phyloP scores from a whole-genome alignment of 148 eudicot genomes.

The Fagopyrum tataricum region DNA sequence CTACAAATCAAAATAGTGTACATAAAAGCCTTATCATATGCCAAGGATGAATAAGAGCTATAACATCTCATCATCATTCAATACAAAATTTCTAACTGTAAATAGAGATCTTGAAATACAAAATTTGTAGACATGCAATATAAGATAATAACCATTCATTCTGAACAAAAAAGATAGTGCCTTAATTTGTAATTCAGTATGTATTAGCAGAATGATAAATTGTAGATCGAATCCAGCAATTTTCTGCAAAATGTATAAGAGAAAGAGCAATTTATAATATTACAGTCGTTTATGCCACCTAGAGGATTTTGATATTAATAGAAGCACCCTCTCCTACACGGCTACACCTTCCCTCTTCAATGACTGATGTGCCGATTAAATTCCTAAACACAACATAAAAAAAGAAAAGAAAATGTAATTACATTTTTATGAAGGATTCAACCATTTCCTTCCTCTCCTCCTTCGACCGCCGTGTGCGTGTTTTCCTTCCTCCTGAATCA shows the following conservation, averaged over 20 bases:
- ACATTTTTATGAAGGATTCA: constrained; percentile 81
- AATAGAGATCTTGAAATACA: neutral
- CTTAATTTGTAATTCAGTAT: neutral
- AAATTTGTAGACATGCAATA: neutral
- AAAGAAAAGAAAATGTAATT: constrained; percentile 7
- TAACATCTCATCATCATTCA: neutral
- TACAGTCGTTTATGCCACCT: neutral
- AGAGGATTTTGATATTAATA: neutral
- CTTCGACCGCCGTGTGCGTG: constrained; percentile 75
- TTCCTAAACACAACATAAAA: neutral
- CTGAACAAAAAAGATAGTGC: neutral
- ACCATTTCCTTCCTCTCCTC: constrained; percentile 85
- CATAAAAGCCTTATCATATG: neutral
- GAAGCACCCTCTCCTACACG: no score
- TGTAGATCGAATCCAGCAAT: neutral
- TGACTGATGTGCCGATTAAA: neutral
- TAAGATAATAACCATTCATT: neutral
- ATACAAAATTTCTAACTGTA: neutral
- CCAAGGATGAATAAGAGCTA: neutral
- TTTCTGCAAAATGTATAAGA: neutral
- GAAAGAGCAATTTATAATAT: neutral
- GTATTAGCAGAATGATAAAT: neutral
- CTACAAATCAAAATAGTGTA: constrained; percentile 28
- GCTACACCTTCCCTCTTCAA: neutral
- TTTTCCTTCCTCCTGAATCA: constrained; percentile 56